Evolutionary conservation across 2,329 filamentous ascomycete species (phyloP), one percentile per base, ranked within the genome.

Genomic region (Grosmannia serpens): DNA sequence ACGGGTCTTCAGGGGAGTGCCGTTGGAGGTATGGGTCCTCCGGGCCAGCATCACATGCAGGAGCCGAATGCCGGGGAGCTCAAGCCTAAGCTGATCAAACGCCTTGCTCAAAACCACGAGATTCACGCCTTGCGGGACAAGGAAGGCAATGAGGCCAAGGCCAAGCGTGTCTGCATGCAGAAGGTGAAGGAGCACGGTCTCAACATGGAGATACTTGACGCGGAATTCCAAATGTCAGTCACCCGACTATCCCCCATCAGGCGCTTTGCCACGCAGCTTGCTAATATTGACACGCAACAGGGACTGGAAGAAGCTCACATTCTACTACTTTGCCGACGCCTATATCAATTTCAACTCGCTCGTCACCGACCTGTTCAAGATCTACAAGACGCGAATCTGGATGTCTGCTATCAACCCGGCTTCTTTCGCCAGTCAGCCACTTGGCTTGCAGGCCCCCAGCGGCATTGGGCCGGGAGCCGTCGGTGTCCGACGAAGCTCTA

Each of bases 331-430:
- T 70, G 92, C 94, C 57, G 91, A 96, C 68, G 85, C 90, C 0
- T 99, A 99, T 70, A 96, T 99, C 77, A 97, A 97, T 75, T 99
- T 99, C 80, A 99, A 99, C 70, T 89, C 90, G 2, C 83, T 99
- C 20, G 94, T 99, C 57, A 96, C 91, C 0, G 94, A 99, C 69
- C 79, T 99, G 15, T 99, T 97, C 81, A 97, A 97, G 74, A 92
- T 97, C 62, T 99, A 97, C 80, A 99, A 99, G 77, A 96, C 92
- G 26, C 85, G 95, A 65, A 99, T 99, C 67, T 99, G 94, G 94
- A 96, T 99, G 89, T 97, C 92, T 5, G 94, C 94, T 4, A 95
- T 99, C 71, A 99, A 99, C 70, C 94, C 94, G 9, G 94, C 92
- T 6, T 96, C 92, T 0, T 96, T 97, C 71, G 88, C 88, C 27